A percentile compares a stretch with the other conserved stretches of the same genome.
Evolutionary conservation across 169 alveolate species (phyloP).

Genomic region (Eimeria maxima): DNA sequence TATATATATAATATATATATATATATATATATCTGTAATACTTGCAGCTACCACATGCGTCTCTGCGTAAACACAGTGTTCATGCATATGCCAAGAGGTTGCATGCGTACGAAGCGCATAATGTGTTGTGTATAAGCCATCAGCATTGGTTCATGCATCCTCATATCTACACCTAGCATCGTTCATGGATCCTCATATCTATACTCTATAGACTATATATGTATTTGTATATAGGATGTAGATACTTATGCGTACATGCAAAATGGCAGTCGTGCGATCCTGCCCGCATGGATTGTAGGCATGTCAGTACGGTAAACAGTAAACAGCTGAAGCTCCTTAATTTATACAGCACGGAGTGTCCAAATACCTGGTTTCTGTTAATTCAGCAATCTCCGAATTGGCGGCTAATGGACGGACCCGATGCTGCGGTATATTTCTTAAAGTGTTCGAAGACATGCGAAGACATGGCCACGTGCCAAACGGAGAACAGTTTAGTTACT

Average conservation of each 20-base stretch:
- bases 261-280: neutral
- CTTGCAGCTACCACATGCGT: no score
- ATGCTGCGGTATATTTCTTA: neutral
- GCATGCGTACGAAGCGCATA: no score
- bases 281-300: neutral
- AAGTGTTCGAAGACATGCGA: neutral
- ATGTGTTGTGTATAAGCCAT: no score
- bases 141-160: no score
- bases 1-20: no score
- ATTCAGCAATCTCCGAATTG: slow-evolving; percentile 27
- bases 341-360: neutral
- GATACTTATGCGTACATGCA: neutral
- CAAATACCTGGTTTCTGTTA: neutral
- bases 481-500: neutral
- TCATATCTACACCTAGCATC: no score
- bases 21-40: no score
- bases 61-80: no score
- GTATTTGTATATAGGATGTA: neutral
- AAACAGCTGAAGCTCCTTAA: neutral
- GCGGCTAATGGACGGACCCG: neutral
- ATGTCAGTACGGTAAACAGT: neutral
- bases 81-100: no score
- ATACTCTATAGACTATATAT: neutral
- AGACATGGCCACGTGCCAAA: neutral
- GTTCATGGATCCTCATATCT: no score